Base-by-base conservation (phyloP, 306 rosid species). In the Rosa persica region DNA sequence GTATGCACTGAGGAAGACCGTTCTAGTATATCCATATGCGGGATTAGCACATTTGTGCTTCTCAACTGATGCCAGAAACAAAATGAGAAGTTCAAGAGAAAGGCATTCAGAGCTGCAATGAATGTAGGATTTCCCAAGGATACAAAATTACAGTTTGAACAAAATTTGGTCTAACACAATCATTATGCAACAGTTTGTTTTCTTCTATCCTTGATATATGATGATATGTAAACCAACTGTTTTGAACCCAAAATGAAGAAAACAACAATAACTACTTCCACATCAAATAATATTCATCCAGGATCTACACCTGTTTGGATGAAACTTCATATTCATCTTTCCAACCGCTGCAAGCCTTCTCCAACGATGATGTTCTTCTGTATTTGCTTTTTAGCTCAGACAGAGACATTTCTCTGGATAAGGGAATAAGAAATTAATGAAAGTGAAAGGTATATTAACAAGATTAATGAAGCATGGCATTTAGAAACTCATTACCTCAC, bases 341-440 rank as follows among this genome's bases (percentile, higher is more conserved):
- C 99, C 99, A 95, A 70, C 97, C 93, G 87, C 83, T 76, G 70
- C 80, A 86, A 78, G 99, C 97, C 87, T 93, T 95, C 80, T 91
- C 99, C 57, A 90, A 62, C 43, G 99, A 89, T 70, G 93, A 89
- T 17, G 86, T 80, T 87, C 91, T 95, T 65, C 94, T 87, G 80
- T 95, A 95, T 85, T 95, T 95, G 84, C 74, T 85, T 87, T 89
- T 91, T 25, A 95, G 83, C 88, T 95, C 99, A 51, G 93, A 73
- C 81, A 91, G 93, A 82, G 89, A 79, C 99, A 95, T 95, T 88
- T 95, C 99, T 89, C 99, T 95, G 75, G 42, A 75, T 48, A 76
- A 47, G 65, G 40, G 52, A 62, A 65, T 64, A 72, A 67, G 48
- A 74, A 39, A 70, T n/a, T 23, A 67, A 72, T 73, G 49, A 78